Conservation (phyloP, 1,284 basidiomycete genomes). For the Tetrapyrgos nigripes region DNA sequence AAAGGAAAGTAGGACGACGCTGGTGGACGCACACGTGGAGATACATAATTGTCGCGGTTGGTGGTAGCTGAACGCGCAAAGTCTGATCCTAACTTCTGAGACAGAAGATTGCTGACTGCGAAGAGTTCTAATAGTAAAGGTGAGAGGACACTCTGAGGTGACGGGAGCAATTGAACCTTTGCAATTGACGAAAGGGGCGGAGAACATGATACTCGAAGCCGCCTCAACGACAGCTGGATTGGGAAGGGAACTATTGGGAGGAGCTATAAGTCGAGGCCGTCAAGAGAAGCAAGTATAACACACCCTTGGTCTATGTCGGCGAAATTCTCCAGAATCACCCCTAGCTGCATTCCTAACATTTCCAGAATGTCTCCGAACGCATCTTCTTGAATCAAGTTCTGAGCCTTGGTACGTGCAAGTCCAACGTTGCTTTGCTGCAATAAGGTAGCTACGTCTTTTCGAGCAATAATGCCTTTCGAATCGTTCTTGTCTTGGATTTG, state of each 20-base stretch:
- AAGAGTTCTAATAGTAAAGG: slow-evolving; percentile 57
- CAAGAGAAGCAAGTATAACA: slow-evolving; percentile 14
- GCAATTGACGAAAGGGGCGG: slow-evolving; percentile 59
- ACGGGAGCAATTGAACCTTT: slow-evolving; percentile 55
- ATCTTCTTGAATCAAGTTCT: slow-evolving; percentile 70
- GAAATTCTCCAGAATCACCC: slow-evolving; percentile 62
- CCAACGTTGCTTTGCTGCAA: slow-evolving; percentile 64
- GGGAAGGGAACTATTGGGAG: slow-evolving; percentile 38
- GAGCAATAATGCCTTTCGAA: slow-evolving; percentile 62
- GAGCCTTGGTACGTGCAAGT: slow-evolving; percentile 72
- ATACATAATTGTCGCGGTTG: slow-evolving; percentile 62
- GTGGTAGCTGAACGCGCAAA: slow-evolving; percentile 60
- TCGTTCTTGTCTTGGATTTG: slow-evolving; percentile 75
- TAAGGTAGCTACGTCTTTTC: slow-evolving; percentile 70
- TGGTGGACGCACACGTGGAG: slow-evolving; percentile 49
- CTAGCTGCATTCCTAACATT: slow-evolving; percentile 69
- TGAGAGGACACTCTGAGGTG: not conserved
- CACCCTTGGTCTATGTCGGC: slow-evolving; percentile 62
- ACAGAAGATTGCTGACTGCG: slow-evolving; percentile 57
- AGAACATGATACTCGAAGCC: slow-evolving; percentile 68
- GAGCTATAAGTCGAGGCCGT: slow-evolving; percentile 11
- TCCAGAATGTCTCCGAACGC: slow-evolving; percentile 65
- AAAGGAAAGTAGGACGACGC: not conserved
- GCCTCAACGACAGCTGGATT: slow-evolving; percentile 66
- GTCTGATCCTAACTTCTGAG: slow-evolving; percentile 59